Evolutionary conservation across 768 basidiomycete genomes (phyloP).

Genomic region (Neoboletus brunneissimus): DNA sequence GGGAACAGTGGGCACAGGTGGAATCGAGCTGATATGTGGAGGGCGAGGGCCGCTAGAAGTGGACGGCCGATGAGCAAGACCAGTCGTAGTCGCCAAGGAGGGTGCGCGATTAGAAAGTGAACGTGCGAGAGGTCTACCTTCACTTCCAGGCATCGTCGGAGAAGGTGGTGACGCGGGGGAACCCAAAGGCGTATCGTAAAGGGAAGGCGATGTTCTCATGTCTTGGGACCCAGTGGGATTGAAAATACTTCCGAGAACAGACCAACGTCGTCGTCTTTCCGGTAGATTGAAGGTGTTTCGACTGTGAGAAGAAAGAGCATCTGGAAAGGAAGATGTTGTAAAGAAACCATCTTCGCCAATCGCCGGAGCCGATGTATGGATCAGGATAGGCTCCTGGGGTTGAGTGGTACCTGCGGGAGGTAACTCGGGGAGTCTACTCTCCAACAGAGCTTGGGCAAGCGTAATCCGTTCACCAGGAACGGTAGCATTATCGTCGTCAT

Average conservation of each 20-base stretch:
- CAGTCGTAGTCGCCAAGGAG: slow-evolving; percentile 11
- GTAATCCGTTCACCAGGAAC: slow-evolving; percentile 59
- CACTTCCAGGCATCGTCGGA: slow-evolving; percentile 20
- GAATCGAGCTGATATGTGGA: slow-evolving; percentile 16
- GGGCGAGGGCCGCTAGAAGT: slow-evolving; percentile 33
- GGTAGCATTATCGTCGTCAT: slow-evolving; percentile 45
- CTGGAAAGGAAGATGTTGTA: slow-evolving; percentile 47
- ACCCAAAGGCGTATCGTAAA: slow-evolving; percentile 17
- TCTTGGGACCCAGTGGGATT: slow-evolving; percentile 22
- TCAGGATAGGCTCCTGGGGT: slow-evolving; percentile 66
- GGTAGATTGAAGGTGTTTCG: slow-evolving; percentile 32
- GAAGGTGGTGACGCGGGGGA: slow-evolving; percentile 17
- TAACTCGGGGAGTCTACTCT: slow-evolving; percentile 73
- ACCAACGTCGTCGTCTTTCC: slow-evolving; percentile 63
- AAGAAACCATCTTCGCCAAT: slow-evolving; percentile 43
- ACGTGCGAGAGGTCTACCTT: slow-evolving; percentile 23
- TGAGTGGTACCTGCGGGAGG: slow-evolving; percentile 67
- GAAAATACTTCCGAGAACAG: slow-evolving; percentile 55
- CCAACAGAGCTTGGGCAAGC: slow-evolving; percentile 68
- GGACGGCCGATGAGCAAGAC: slow-evolving; percentile 30
- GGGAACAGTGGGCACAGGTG: slow-evolving; percentile 27
- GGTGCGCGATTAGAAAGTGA: slow-evolving; percentile 26
- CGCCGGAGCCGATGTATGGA: slow-evolving; percentile 44
- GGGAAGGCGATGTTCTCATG: slow-evolving; percentile 28
- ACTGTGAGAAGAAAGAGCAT: slow-evolving; percentile 35